Percentiles rank a stretch among this genome's conserved stretches.
phyloP scores from a whole-genome alignment of 2,329 filamentous ascomycete genomes.

The Daldinia eschscholtzii region DNA sequence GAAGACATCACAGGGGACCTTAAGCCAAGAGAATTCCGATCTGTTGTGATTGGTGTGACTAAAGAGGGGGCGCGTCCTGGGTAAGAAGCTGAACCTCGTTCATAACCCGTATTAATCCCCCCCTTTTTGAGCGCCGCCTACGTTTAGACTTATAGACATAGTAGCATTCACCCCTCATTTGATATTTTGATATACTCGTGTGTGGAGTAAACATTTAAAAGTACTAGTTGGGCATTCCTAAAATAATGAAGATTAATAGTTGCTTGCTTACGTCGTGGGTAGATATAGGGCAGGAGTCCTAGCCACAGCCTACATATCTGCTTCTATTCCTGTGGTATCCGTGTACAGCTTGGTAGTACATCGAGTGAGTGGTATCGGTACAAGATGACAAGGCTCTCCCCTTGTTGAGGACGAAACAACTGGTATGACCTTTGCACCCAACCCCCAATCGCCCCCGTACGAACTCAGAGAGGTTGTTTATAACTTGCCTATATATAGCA shows the following conservation, averaged over 20 bases:
- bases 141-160: neutral
- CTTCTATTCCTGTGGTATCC: neutral
- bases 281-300: neutral
- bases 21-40: neutral
- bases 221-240: neutral
- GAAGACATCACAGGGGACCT: neutral
- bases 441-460: neutral
- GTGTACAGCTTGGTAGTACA: neutral
- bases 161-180: neutral
- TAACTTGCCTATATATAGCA: conserved; percentile 2
- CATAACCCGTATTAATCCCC: neutral
- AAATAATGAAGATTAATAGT: neutral
- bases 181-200: neutral
- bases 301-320: neutral
- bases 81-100: neutral
- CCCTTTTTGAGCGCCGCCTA: neutral
- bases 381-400: neutral
- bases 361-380: neutral
- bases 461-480: neutral
- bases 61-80: neutral
- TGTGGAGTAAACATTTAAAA: neutral
- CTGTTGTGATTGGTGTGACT: conserved; percentile 10
- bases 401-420: neutral
- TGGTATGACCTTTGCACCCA: neutral
- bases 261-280: neutral